Percentiles rank a stretch among this genome's conserved stretches.
Conservation (phyloP, 805 yeast genomes). For the Wickerhamiella hasegawae region DNA sequence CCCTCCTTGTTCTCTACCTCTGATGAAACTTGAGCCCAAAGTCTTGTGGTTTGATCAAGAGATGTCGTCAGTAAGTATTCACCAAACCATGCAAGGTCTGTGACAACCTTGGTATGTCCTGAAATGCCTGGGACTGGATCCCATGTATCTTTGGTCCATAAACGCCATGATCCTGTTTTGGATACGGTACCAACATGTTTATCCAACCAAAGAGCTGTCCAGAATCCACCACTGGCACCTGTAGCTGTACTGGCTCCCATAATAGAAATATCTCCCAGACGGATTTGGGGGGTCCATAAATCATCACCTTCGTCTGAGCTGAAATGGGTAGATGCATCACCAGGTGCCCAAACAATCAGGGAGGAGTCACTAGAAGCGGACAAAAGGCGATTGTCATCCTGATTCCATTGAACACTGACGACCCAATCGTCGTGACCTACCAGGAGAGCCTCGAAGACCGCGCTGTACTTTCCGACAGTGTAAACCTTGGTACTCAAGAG, state of each 20-base stretch:
- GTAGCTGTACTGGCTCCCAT: conserved; percentile 98
- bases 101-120: conserved; percentile 60
- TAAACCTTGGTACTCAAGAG: conserved; percentile 58
- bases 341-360: conserved; percentile 88
- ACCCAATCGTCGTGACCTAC: conserved; percentile 99
- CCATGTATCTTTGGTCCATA: conserved; percentile 34
- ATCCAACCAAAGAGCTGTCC: conserved; percentile 56
- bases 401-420: conserved; percentile 70
- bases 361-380: conserved; percentile 91
- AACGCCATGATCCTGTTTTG: conserved; percentile 83
- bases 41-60: conserved; percentile 82
- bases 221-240: conserved; percentile 72
- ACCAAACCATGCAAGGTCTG: conserved; percentile 57
- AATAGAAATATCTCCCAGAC: conserved; percentile 83
- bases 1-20: conserved; percentile 29
- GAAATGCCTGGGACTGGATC: conserved; percentile 34
- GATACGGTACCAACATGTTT: conserved; percentile 56
- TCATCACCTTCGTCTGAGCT: conserved; percentile 9
- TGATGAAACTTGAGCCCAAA: conserved; percentile 33
- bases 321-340: conserved; percentile 41
- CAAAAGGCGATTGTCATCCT: conserved; percentile 40
- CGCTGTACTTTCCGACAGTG: conserved; percentile 30
- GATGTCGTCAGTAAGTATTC: conserved; percentile 56
- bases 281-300: conserved; percentile 66
- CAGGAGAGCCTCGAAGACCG: conserved; percentile 79